Conservation (phyloP, 306 rosid genomes). For the Albizia julibrissin region DNA sequence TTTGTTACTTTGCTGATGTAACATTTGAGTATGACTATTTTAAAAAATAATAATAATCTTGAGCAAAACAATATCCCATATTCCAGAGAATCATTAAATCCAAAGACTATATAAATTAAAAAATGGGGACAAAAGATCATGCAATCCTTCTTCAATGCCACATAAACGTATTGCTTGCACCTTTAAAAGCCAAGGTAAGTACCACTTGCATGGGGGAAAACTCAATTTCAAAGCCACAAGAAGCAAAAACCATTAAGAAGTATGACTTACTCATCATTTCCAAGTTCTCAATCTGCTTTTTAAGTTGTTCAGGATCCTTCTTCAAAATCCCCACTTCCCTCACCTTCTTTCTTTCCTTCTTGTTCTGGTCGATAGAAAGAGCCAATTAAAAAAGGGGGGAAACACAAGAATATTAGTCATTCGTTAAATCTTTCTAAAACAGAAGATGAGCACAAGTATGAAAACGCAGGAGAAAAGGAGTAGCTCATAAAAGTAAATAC, state of each 20-base stretch:
- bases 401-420: neutral
- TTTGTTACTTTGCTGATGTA: neutral
- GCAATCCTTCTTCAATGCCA: neutral
- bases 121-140: neutral
- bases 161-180: neutral
- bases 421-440: neutral
- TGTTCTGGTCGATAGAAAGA: slow-evolving; percentile 59
- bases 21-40: neutral
- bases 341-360: slow-evolving; percentile 97
- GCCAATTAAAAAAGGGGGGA: neutral
- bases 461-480: neutral
- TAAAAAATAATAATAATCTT: neutral
- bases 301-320: slow-evolving; percentile 89
- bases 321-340: slow-evolving; percentile 99
- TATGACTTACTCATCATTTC: slow-evolving; percentile 84
- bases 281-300: slow-evolving; percentile 92
- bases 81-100: slow-evolving; percentile 11
- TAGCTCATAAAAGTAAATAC: slow-evolving; percentile 31
- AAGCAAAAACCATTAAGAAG: neutral
- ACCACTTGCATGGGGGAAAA: neutral
- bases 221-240: neutral
- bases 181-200: neutral
- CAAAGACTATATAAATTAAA: neutral
- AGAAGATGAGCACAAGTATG: neutral
- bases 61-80: neutral